Conservation (phyloP, 208 protist species). For the Tritrichomonas musculus region DNA sequence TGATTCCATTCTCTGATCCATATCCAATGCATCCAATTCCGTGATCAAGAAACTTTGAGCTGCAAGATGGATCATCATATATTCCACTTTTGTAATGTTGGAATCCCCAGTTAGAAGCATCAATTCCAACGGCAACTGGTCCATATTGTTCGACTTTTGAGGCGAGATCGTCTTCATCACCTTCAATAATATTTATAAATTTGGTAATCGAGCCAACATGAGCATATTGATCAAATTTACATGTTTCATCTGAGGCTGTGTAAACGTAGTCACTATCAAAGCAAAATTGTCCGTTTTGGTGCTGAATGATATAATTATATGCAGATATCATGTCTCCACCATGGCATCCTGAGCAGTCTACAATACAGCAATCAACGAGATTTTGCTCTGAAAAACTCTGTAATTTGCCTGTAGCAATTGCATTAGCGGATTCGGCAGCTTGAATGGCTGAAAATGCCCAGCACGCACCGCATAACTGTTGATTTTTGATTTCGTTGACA, state of each 20-base stretch:
- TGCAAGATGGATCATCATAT: slow-evolving; percentile 40
- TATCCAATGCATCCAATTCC: slow-evolving; percentile 8
- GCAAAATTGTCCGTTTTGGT: not conserved
- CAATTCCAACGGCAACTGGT: slow-evolving; percentile 45
- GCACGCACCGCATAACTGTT: slow-evolving; percentile 60
- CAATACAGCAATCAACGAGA: slow-evolving; percentile 41
- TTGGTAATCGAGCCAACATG: not conserved
- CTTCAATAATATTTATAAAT: too few relatives aligned
- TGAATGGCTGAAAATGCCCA: slow-evolving; percentile 52
- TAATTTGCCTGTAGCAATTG: not conserved
- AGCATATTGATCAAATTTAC: not conserved
- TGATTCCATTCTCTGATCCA: not conserved
- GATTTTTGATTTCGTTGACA: slow-evolving; percentile 57
- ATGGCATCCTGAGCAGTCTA: slow-evolving; percentile 17
- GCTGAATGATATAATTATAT: slow-evolving; percentile 33
- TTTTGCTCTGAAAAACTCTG: slow-evolving; percentile 35
- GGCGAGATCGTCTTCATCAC: slow-evolving; percentile 38
- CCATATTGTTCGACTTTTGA: not conserved
- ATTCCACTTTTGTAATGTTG: slow-evolving; percentile 45
- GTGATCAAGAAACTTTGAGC: not conserved
- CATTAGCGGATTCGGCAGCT: slow-evolving; percentile 45
- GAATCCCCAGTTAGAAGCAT: slow-evolving; percentile 42
- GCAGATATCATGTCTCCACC: slow-evolving; percentile 33
- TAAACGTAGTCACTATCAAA: not conserved
- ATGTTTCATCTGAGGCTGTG: not conserved